Conservation (phyloP, 2,329 filamentous ascomycete species). For the Coniochaeta sp. region DNA sequence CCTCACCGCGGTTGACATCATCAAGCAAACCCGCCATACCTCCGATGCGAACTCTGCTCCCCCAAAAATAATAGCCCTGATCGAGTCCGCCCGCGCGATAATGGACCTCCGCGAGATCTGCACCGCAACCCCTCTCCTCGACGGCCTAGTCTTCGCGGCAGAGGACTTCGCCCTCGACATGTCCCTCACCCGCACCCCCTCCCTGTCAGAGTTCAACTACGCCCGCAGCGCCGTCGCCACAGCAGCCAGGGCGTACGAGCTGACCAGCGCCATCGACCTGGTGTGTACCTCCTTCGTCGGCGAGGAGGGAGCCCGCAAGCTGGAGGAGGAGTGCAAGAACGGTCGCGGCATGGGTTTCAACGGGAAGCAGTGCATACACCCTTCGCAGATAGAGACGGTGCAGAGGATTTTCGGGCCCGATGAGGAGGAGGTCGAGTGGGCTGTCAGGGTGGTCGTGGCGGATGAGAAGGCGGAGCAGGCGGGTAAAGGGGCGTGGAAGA, state of each 20-base stretch:
- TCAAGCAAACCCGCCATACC: slow-evolving; percentile 48
- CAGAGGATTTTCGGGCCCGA: slow-evolving; percentile 71
- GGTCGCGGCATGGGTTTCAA: slow-evolving; percentile 84
- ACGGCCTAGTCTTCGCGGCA: slow-evolving; percentile 83
- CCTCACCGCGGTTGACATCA: slow-evolving; percentile 51
- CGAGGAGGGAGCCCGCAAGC: slow-evolving; percentile 48
- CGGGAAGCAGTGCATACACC: slow-evolving; percentile 95
- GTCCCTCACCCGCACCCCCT: slow-evolving; percentile 74
- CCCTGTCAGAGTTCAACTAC: slow-evolving; percentile 78
- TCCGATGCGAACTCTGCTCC: slow-evolving; percentile 41
- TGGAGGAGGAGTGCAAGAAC: slow-evolving; percentile 67
- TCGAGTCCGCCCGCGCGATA: slow-evolving; percentile 73
- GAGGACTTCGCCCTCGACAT: slow-evolving; percentile 93
- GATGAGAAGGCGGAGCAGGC: slow-evolving; percentile 71
- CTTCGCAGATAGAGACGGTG: slow-evolving; percentile 68
- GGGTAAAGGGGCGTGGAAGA: slow-evolving; percentile 79
- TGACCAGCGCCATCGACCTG: slow-evolving; percentile 79
- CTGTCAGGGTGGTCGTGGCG: slow-evolving; percentile 67
- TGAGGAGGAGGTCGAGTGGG: slow-evolving; percentile 71
- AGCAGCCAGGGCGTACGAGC: slow-evolving; percentile 65
- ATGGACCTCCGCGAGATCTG: slow-evolving; percentile 73
- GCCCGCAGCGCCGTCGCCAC: slow-evolving; percentile 83
- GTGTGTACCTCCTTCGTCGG: slow-evolving; percentile 80
- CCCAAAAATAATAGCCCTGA: slow-evolving; percentile 63
- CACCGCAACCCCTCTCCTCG: slow-evolving; percentile 62